Base-by-base conservation (phyloP, 371 early-diverging fungal species). In the Syncephalastrum sp. region DNA sequence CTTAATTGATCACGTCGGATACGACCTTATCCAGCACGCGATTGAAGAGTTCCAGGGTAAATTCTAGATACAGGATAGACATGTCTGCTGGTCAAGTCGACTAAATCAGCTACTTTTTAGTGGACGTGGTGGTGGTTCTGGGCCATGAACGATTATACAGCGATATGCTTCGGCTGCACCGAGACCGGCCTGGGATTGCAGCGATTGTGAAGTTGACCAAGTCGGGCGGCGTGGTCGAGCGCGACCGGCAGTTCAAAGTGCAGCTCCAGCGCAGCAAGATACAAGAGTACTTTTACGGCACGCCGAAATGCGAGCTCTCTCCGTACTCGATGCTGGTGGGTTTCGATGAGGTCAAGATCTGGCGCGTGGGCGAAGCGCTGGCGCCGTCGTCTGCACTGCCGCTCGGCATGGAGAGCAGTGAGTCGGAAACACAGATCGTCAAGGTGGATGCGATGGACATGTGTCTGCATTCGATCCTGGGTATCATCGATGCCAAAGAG, bases 211-310 rank as follows among this genome's bases (percentile, higher is more conserved):
- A 94, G 64, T 73, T 97, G 19, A 73, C 91, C 3, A 96, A 96
- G 64, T 93, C 95, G 0, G 98, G 97, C 41, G 98, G 98, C 48
- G 95, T 93, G 0, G 97, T 96, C 1, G 85, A 90, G 53, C 81
- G 96, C 13, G 94, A 94, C 69, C 68, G 83, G 7, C 68, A 75
- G 6, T 91, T 82, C 65, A 70, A 91, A 42, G 70, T 86, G 15
- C 86, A 89, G 45, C 57, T 81, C 2, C 91, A 92, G 68, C 80
- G 85, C 49, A 80, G 85, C 42, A 84, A 83, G 57, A 90, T 98
- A 5, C 85, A 85, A 7, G 91, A 92, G 67, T 98, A 98, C 79
- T 98, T 98, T 79, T 96, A 97, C 70, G 98, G 98, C 3, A 89
- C 91, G 0, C 58, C 82, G 1, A 82, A 84, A 59, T 76, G 70